Base-by-base conservation (phyloP, 192 early-diverging fungal species). In the Entomortierella lignicola region DNA sequence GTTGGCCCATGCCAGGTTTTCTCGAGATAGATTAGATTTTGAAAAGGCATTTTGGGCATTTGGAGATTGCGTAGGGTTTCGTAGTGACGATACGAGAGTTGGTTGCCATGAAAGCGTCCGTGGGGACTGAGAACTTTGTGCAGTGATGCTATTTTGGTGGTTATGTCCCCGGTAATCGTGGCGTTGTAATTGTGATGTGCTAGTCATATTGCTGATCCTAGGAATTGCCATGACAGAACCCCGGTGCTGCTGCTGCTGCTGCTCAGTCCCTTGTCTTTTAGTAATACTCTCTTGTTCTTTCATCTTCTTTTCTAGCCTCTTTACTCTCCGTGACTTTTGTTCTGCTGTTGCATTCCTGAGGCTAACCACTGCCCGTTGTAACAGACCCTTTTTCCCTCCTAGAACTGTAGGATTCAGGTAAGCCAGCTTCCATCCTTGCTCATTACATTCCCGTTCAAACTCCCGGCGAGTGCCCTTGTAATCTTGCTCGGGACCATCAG, bases 391-490 rank as follows among this genome's bases (percentile, higher is more conserved):
- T 29, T 91, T 89, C 0, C 87, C 93, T 8, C 82, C 65, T 47
- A 95, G 83, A 52, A 87, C 69, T 41, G 83, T 79, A 26, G 83
- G 84, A 65, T 97, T 97, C 25, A 96, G 81, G 72, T 88, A 91
- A 2, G 91, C 90, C 56, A 97, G 85, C 58, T 90, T 89, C 96
- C 96, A 96, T 4, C 94, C 94, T 17, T 95, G 83, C n/a, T 64
- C 72, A 53, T 97, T 97, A 69, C 94, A 95, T 53, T 92, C 90
- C 2, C 88, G 93, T 72, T 97, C 96, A 72, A 95, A 97, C 13
- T 80, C 77, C 87, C 93, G 94, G 20, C 96, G 88, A 69, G 94
- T 91, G 18, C 96, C 96, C n/a, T 88, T 82, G 69, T 97, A 94
- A 12, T 81, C 55, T 1, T 84, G 56, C 20, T 85, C 68, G 4